Evolutionary conservation across 179 eudicot species (phyloP).

Genomic region (Kewa caespitosa): DNA sequence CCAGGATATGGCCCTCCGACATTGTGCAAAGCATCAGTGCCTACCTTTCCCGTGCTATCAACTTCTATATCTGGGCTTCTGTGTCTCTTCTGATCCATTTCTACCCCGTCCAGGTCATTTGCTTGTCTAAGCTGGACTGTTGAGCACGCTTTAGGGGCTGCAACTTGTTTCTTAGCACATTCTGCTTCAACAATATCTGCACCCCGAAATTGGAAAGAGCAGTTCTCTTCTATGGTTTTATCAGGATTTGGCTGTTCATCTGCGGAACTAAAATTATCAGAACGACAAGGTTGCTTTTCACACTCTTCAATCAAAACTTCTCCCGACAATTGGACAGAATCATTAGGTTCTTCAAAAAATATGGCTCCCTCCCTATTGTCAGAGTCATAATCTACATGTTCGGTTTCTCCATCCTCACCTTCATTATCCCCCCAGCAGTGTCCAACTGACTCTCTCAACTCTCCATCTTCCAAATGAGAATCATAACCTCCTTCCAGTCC

Average conservation of each 20-base stretch:
- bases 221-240: conserved; percentile 19
- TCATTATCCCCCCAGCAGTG: conserved; percentile 58
- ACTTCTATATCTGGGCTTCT: conserved; percentile 36
- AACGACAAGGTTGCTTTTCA: conserved; percentile 10
- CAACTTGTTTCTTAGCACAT: conserved; percentile 16
- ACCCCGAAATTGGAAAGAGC: conserved; percentile 13
- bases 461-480: conserved; percentile 81
- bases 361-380: conserved; percentile 47
- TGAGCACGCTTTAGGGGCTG: conserved; percentile 11
- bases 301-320: conserved; percentile 19
- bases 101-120: conserved; percentile 14
- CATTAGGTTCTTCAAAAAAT: conserved; percentile 37
- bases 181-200: conserved; percentile 17
- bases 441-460: conserved; percentile 52
- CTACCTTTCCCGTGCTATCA: conserved; percentile 30
- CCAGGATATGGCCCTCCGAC: conserved; percentile 25
- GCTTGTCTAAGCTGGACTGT: neutral
- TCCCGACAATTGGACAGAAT: conserved; percentile 25
- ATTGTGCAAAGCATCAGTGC: conserved; percentile 23
- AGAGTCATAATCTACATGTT: conserved; percentile 58
- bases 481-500: conserved; percentile 49
- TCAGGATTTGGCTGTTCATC: conserved; percentile 14
- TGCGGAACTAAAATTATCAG: conserved; percentile 13
- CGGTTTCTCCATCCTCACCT: conserved; percentile 43
- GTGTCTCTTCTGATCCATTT: conserved; percentile 20